Percentiles rank a stretch among this genome's conserved stretches.
phyloP scores from a whole-genome alignment of 2,329 filamentous ascomycete species.

The Monosporascus sp. region DNA sequence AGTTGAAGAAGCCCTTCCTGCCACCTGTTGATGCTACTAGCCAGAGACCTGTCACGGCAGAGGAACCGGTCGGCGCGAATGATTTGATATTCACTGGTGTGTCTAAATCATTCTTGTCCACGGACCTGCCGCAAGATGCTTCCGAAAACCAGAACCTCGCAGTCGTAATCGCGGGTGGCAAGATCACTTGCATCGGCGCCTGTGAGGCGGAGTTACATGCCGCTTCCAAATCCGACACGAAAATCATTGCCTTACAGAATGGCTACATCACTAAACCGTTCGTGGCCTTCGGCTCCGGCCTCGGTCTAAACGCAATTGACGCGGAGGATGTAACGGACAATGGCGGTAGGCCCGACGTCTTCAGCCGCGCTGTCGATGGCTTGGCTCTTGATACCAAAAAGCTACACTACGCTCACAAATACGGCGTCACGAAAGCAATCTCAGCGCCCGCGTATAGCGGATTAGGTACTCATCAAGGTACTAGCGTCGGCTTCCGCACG shows the following conservation, averaged over 20 bases:
- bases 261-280: slow-evolving; percentile 57
- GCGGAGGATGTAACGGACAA: slow-evolving; percentile 51
- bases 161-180: slow-evolving; percentile 48
- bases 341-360: slow-evolving; percentile 38
- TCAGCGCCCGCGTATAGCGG: slow-evolving; percentile 45
- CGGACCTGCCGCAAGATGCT: slow-evolving; percentile 17
- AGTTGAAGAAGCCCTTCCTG: slow-evolving; percentile 44
- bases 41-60: slow-evolving; percentile 34
- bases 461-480: slow-evolving; percentile 44
- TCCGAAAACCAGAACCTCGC: slow-evolving; percentile 29
- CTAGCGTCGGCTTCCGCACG: slow-evolving; percentile 54
- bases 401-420: slow-evolving; percentile 44
- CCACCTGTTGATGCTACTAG: slow-evolving; percentile 34
- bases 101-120: slow-evolving; percentile 42
- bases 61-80: slow-evolving; percentile 32
- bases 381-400: slow-evolving; percentile 52
- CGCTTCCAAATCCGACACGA: slow-evolving; percentile 27
- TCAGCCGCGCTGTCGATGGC: slow-evolving; percentile 54
- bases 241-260: slow-evolving; percentile 44
- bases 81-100: slow-evolving; percentile 54
- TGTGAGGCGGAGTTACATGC: slow-evolving; percentile 41
- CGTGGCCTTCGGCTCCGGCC: slow-evolving; percentile 52
- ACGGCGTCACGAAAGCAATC: slow-evolving; percentile 54
- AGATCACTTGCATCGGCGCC: slow-evolving; percentile 49
- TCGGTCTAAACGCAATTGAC: slow-evolving; percentile 61